These are phyloP conservation scores for Colletotrichum sp. DNA, from an alignment of 2,329 filamentous ascomycete species.

Conservation along the genomic window DNA sequence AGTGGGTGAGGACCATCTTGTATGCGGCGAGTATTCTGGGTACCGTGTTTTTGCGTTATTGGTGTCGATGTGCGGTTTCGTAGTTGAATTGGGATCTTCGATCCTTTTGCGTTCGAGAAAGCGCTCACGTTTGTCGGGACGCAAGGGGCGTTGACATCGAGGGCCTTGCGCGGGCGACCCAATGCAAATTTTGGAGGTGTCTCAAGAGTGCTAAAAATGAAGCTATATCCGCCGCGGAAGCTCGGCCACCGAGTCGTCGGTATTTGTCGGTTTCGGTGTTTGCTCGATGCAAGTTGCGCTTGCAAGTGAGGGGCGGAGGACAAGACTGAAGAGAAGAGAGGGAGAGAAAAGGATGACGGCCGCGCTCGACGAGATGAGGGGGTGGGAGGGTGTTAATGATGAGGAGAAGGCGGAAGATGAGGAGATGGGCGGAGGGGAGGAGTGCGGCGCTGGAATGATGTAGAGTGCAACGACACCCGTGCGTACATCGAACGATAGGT, in stretches of 20 bases:
- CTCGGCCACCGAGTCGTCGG: constrained; percentile 6
- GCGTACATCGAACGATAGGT: constrained; percentile 20
- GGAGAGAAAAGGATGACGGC: neutral
- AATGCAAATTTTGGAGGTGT: neutral
- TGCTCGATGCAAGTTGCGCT: neutral
- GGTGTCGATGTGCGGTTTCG: neutral
- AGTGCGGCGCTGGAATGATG: constrained; percentile 13
- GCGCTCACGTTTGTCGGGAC: constrained; percentile 12
- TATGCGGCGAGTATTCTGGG: neutral
- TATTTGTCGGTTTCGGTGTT: neutral
- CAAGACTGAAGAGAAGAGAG: neutral
- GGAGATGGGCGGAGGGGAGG: neutral
- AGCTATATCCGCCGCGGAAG: constrained; percentile 12
- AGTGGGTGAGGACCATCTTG: constrained; percentile 68
- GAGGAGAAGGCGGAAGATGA: neutral
- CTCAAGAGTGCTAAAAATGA: neutral
- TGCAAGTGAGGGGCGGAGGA: neutral
- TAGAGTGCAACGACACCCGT: constrained; percentile 14
- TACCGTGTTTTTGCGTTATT: neutral
- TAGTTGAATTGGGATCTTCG: neutral
- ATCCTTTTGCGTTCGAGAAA: neutral
- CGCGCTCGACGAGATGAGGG: neutral
- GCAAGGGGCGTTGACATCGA: constrained; percentile 10
- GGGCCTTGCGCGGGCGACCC: neutral
- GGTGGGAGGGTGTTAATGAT: neutral